Conservation (phyloP, 164 flowering plant genomes). For the Magnolia changhungtana region DNA sequence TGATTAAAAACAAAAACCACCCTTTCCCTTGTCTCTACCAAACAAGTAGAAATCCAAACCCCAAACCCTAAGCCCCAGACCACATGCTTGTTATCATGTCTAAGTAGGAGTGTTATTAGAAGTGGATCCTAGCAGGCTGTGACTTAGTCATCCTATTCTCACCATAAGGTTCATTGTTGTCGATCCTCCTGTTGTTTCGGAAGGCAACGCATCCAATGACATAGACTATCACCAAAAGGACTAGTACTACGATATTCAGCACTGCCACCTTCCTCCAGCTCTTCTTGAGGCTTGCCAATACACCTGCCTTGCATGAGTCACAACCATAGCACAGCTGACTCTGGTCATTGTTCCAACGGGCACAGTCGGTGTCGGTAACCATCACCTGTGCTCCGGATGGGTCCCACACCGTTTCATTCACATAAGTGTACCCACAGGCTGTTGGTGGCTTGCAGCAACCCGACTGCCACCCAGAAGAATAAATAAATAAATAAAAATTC, state of each 20-base stretch:
- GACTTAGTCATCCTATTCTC: conserved; percentile 76
- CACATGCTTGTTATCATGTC: too few species aligned
- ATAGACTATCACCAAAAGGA: conserved; percentile 70
- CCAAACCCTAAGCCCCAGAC: too few species aligned
- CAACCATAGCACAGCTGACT: conserved; percentile 64
- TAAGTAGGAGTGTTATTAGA: conserved; percentile 20
- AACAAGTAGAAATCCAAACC: too few species aligned
- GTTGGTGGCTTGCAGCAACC: conserved; percentile 99
- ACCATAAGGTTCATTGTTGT: conserved; percentile 79
- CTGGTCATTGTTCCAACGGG: conserved; percentile 76
- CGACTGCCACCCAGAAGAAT: conserved; percentile 40
- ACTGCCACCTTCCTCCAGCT: conserved; percentile 96
- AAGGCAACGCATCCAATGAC: conserved; percentile 71
- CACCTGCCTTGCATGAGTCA: conserved; percentile 91
- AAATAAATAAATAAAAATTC: too few species aligned
- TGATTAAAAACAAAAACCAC: too few species aligned
- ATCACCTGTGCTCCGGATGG: conserved; percentile 27
- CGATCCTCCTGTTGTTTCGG: conserved; percentile 60
- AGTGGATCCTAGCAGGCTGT: conserved; percentile 59
- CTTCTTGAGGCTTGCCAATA: conserved; percentile 73
- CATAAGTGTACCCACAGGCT: conserved; percentile 57
- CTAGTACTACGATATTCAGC: conserved; percentile 66
- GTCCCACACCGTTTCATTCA: conserved; percentile 73
- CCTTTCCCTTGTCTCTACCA: too few species aligned
- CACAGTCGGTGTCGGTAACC: conserved; percentile 42